A percentile compares a stretch with the other conserved stretches of the same genome.
phyloP scores from a whole-genome alignment of 768 basidiomycete genomes.

The Amanita thiersii region DNA sequence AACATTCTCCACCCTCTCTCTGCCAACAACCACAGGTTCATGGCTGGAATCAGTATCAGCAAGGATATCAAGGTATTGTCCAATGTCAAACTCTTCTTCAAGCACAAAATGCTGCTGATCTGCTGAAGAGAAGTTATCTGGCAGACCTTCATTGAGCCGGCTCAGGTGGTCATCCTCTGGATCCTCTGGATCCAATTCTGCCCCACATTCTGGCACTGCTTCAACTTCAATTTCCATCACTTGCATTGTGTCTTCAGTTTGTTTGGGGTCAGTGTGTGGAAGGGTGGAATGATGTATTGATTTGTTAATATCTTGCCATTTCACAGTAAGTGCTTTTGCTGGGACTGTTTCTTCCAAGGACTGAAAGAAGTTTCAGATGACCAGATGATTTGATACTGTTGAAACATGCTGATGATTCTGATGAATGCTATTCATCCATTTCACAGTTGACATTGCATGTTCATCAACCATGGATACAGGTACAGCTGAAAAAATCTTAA shows the following conservation, averaged over 20 bases:
- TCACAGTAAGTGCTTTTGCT: too few species aligned
- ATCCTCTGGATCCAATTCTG: too few species aligned
- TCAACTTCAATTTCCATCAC: neutral
- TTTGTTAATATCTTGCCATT: neutral
- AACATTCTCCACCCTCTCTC: neutral
- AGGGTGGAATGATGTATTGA: neutral
- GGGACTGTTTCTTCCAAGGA: too few species aligned
- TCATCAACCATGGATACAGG: conserved; percentile 32
- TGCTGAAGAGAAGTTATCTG: too few species aligned
- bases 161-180: too few species aligned
- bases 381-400: neutral
- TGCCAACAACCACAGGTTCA: too few species aligned
- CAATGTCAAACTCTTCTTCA: too few species aligned
- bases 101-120: too few species aligned
- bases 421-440: conserved; percentile 7
- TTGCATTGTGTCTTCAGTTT: neutral
- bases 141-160: too few species aligned
- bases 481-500: conserved; percentile 23
- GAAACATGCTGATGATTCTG: neutral
- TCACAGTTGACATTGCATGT: conserved; percentile 24
- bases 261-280: neutral
- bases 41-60: too few species aligned
- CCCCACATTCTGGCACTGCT: neutral
- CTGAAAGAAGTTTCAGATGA: too few species aligned
- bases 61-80: too few species aligned